Base-by-base conservation (phyloP, 2,329 filamentous ascomycete species). In the Botryotinia convoluta region DNA sequence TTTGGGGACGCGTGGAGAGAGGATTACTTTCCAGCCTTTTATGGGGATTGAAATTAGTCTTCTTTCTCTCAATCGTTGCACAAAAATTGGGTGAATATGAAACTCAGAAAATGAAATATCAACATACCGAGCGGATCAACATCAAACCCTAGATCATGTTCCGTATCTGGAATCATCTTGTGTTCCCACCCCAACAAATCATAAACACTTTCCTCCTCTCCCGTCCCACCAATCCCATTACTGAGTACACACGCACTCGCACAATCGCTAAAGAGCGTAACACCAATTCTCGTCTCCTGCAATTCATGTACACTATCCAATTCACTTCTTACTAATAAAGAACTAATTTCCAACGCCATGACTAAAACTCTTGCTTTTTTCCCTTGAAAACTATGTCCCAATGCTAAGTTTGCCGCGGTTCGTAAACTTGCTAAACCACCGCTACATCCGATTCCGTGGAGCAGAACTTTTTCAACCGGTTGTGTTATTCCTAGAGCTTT, bases 181-280 rank as follows among this genome's bases (percentile, higher is more conserved):
- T 92, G 88, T 51, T 91, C 87, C 89, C 90, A 92, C 2, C 89
- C 90, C 1, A 91, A 82, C 37, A 93, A 81, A 42, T 90, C 86
- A 78, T 91, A 92, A 20, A 85, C 77, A 1, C 82, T 81, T 69
- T 82, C 80, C 44, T 75, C 77, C 1, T 78, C 74, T 20, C 29
- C 37, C 12, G 76, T 74, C 2, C 77, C 83, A 2, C 87, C 89
- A 71, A 92, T 82, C 0, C 86, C 86, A 78, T 93, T 93, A 78
- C 88, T 90, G 48, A 93, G 79, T 1, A 93, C 83, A 42, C 88
- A 81, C 0, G 90, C 88, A 73, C 90, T 90, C n/a, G 89, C 91
- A 76, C 89, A 92, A 80, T 93, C 91, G 32, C 90, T 92, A 80
- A 93, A 93, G 3, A 93, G 82, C 22, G 87, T 88, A 1, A 89